A percentile compares a stretch with the other conserved stretches of the same genome.
Evolutionary conservation across 176 grass and related monocot species (phyloP).

Genomic region (Ananas comosus): DNA sequence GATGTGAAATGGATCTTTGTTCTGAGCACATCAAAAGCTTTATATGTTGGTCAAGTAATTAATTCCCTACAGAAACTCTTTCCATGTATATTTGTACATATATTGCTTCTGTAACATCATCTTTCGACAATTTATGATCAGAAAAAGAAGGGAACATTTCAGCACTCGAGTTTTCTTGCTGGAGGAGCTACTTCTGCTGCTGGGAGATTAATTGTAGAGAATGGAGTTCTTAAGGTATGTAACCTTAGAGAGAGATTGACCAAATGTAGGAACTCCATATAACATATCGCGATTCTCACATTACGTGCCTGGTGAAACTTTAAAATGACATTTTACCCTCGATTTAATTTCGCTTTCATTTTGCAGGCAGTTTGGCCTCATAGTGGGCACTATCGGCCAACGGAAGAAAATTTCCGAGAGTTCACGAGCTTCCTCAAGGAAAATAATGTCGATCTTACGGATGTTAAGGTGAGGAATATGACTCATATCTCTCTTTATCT

Average conservation of each 20-base stretch:
- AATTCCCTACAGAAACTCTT: not conserved
- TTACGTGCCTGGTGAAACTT: too few species aligned
- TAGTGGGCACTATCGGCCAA: slow-evolving; percentile 87
- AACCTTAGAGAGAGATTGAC: not conserved
- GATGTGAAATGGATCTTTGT: slow-evolving; percentile 42
- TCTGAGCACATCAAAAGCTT: slow-evolving; percentile 24
- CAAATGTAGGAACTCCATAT: not conserved
- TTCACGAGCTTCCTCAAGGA: slow-evolving; percentile 77
- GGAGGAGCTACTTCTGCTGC: slow-evolving; percentile 65
- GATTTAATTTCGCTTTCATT: not conserved
- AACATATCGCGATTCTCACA: too few species aligned
- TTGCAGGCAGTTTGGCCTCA: slow-evolving; percentile 85
- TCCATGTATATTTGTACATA: not conserved
- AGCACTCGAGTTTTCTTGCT: slow-evolving; percentile 84
- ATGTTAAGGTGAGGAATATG: slow-evolving; percentile 49
- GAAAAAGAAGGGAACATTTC: slow-evolving; percentile 62
- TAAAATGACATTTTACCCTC: too few species aligned
- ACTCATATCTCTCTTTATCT: not conserved
- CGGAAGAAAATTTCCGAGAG: slow-evolving; percentile 72
- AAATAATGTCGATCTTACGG: slow-evolving; percentile 60
- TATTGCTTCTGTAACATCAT: not conserved
- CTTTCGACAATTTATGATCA: not conserved
- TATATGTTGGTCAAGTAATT: slow-evolving; percentile 38
- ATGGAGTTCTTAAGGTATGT: slow-evolving; percentile 54
- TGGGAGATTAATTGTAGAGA: slow-evolving; percentile 46